phyloP scores from a whole-genome alignment of 306 rosid species.

The Dicorynia guianensis region DNA sequence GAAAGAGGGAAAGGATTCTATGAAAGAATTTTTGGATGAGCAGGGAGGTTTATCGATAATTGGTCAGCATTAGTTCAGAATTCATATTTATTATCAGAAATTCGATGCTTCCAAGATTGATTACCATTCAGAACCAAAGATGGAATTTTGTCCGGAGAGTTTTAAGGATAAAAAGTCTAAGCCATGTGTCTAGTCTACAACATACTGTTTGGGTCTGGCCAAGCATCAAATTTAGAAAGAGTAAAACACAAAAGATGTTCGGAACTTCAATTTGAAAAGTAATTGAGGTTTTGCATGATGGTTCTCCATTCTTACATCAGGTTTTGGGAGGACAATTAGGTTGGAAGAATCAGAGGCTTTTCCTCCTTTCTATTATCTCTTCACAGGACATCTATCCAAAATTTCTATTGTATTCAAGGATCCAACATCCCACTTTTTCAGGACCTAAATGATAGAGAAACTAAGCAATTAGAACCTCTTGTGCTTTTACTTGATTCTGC shows the following conservation, averaged over 20 bases:
- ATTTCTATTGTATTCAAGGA: no score
- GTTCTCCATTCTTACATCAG: no score
- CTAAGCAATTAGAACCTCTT: no score
- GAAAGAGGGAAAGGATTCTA: conserved; percentile 7
- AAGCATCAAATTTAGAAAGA: neutral
- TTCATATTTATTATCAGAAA: conserved; percentile 20
- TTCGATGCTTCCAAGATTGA: conserved; percentile 1
- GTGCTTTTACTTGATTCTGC: no score
- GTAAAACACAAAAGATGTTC: neutral
- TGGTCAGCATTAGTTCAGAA: conserved; percentile 24
- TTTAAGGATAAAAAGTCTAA: neutral
- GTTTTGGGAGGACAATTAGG: no score
- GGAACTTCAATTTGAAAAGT: neutral
- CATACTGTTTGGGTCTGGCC: neutral
- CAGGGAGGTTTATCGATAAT: neutral
- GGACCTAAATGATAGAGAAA: no score
- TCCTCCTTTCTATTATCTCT: no score
- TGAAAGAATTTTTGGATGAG: conserved; percentile 5
- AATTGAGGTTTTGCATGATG: neutral
- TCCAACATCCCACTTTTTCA: no score
- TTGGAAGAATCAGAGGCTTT: no score
- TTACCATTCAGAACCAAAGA: conserved; percentile 30
- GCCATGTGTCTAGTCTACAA: neutral
- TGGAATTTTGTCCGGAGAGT: conserved; percentile 14
- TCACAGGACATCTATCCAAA: no score